These are phyloP conservation scores for Phalaenopsis hybrid DNA, from an alignment of 116 monocot species.

Conservation along the genomic window DNA sequence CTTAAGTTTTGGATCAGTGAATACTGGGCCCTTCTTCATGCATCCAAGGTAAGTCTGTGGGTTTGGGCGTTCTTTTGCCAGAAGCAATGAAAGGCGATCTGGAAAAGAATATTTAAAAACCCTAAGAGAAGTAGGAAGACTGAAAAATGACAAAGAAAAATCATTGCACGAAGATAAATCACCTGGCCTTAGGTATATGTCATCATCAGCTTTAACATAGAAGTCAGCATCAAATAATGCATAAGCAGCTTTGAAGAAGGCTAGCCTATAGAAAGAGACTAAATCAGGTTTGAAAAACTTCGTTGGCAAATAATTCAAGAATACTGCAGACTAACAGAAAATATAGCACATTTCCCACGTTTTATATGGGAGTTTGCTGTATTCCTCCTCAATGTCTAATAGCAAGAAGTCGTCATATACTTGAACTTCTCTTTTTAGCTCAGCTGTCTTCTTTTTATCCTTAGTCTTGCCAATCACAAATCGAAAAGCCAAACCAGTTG, in stretches of 20 bases:
- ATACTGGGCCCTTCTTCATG: slow-evolving; percentile 98
- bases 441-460: slow-evolving; percentile 56
- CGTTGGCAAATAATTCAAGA: background rate
- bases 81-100: slow-evolving; percentile 86
- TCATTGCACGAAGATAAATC: slow-evolving; percentile 8
- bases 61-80: slow-evolving; percentile 75
- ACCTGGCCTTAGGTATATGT: slow-evolving; percentile 93
- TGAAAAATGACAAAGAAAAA: slow-evolving; percentile 5
- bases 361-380: slow-evolving; percentile 81
- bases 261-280: slow-evolving; percentile 68
- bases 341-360: slow-evolving; percentile 42
- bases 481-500: slow-evolving; percentile 77
- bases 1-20: slow-evolving; percentile 82
- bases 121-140: background rate
- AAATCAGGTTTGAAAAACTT: slow-evolving; percentile 20
- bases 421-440: slow-evolving; percentile 54
- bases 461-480: slow-evolving; percentile 87
- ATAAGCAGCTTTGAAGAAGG: slow-evolving; percentile 90
- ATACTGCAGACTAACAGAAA: background rate
- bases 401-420: slow-evolving; percentile 89
- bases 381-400: slow-evolving; percentile 79
- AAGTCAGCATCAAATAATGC: slow-evolving; percentile 77
- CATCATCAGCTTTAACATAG: slow-evolving; percentile 94
- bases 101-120: slow-evolving; percentile 6
- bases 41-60: slow-evolving; percentile 84